phyloP scores from a whole-genome alignment of 331 rosid species.

The Cydonia oblonga region DNA sequence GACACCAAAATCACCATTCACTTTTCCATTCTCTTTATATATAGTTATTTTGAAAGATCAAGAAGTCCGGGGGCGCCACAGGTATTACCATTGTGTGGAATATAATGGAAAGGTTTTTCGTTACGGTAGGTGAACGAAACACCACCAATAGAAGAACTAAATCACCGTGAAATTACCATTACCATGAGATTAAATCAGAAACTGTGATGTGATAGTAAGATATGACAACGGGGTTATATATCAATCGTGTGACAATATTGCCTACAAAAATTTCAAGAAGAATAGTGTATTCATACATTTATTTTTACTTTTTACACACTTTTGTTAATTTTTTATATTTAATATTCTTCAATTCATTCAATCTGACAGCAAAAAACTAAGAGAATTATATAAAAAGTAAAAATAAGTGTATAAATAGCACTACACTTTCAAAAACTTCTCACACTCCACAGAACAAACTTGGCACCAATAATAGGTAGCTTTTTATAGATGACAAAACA shows the following conservation, averaged over 20 bases:
- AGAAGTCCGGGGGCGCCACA: too few relatives aligned
- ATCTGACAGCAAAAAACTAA: fast-evolving
- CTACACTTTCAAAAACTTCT: not conserved
- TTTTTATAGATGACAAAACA: not conserved
- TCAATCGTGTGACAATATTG: not conserved
- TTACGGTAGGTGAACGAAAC: slow-evolving; percentile 31
- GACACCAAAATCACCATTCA: too few relatives aligned
- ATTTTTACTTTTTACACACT: fast-evolving
- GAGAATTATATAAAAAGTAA: too few relatives aligned
- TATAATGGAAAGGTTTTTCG: not conserved
- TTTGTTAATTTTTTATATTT: too few relatives aligned
- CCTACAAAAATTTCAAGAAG: not conserved
- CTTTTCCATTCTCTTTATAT: too few relatives aligned
- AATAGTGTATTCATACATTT: too few relatives aligned
- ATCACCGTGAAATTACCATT: not conserved
- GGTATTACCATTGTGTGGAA: too few relatives aligned
- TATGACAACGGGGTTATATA: not conserved
- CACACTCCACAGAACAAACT: not conserved
- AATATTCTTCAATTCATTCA: fast-evolving
- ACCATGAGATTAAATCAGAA: not conserved
- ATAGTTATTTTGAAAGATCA: too few relatives aligned
- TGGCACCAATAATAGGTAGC: not conserved
- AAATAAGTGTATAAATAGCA: too few relatives aligned
- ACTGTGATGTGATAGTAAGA: not conserved
- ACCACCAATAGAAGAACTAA: not conserved